Evolutionary conservation across 805 yeast species (phyloP).

Genomic region (Jamesozyma spencerorum): DNA sequence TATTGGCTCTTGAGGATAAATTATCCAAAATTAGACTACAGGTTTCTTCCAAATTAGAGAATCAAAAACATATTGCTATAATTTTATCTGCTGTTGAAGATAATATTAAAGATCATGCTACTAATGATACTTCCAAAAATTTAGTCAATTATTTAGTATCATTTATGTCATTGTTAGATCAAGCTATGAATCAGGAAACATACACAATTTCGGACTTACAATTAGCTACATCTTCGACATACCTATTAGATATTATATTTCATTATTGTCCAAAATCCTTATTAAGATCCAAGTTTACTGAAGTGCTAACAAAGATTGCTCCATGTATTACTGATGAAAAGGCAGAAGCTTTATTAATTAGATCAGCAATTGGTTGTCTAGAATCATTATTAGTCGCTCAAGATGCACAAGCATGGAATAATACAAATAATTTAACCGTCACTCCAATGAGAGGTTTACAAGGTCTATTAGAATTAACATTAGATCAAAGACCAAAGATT

Average conservation of each 20-base stretch:
- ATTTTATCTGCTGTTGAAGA: slow-evolving; percentile 87
- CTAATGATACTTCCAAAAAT: slow-evolving; percentile 38
- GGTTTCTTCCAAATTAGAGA: slow-evolving; percentile 66
- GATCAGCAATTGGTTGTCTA: slow-evolving; percentile 77
- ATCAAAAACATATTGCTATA: slow-evolving; percentile 78
- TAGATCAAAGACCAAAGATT: slow-evolving; percentile 90
- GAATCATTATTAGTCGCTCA: slow-evolving; percentile 75
- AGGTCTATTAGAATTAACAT: slow-evolving; percentile 66
- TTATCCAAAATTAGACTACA: slow-evolving; percentile 64
- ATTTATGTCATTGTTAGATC: slow-evolving; percentile 71
- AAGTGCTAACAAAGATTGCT: slow-evolving; percentile 69
- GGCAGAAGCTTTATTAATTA: slow-evolving; percentile 71
- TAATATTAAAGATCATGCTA: slow-evolving; percentile 54
- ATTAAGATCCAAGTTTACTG: slow-evolving; percentile 64
- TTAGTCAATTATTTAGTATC: slow-evolving; percentile 83
- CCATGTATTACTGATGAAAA: slow-evolving; percentile 63
- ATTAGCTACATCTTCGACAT: slow-evolving; percentile 68
- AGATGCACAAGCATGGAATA: slow-evolving; percentile 70
- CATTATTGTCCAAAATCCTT: slow-evolving; percentile 65
- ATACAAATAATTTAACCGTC: slow-evolving; percentile 38
- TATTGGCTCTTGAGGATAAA: slow-evolving; percentile 51
- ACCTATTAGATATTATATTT: slow-evolving; percentile 69
- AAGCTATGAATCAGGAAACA: slow-evolving; percentile 42
- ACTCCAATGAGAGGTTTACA: slow-evolving; percentile 72
- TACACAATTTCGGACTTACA: slow-evolving; percentile 47